Evolutionary conservation across 768 basidiomycete species (phyloP).

Genomic region (Asterophora parasitica): DNA sequence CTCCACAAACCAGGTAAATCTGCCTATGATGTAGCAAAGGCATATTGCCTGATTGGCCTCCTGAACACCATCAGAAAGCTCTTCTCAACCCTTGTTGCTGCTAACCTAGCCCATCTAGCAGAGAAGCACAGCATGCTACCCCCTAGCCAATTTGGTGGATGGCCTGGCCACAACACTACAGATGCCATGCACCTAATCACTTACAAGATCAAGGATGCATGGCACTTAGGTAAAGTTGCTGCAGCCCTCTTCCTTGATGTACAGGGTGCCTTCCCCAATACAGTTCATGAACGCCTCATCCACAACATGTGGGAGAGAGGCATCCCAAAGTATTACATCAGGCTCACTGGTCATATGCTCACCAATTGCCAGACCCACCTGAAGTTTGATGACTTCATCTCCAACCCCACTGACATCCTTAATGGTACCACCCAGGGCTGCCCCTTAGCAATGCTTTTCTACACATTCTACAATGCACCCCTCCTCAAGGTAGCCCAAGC

Average conservation of each 20-base stretch:
- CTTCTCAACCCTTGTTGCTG: slow-evolving; percentile 27
- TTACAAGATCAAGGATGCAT: no score
- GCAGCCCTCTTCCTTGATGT: slow-evolving; percentile 38
- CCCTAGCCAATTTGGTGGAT: slow-evolving; percentile 30
- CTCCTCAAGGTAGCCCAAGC: no score
- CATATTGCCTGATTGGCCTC: slow-evolving; percentile 33
- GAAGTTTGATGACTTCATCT: no score
- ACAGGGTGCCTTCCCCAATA: slow-evolving; percentile 39
- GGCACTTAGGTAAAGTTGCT: slow-evolving; percentile 34
- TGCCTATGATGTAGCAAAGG: slow-evolving; percentile 27
- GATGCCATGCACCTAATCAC: slow-evolving; percentile 31
- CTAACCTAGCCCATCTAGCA: slow-evolving; percentile 18
- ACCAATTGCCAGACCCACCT: no score
- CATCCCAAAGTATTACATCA: slow-evolving; percentile 21
- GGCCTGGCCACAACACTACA: slow-evolving; percentile 32
- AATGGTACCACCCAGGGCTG: no score
- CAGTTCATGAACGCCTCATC: slow-evolving; percentile 23
- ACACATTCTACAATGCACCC: no score
- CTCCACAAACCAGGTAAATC: slow-evolving; percentile 32
- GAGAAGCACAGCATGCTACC: slow-evolving; percentile 31
- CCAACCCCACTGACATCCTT: no score
- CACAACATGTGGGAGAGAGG: slow-evolving; percentile 26
- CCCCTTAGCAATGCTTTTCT: no score
- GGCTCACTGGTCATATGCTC: no score
- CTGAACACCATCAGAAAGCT: no score